phyloP scores from a whole-genome alignment of 1,284 basidiomycete species.

The Ceratobasidium sp. region DNA sequence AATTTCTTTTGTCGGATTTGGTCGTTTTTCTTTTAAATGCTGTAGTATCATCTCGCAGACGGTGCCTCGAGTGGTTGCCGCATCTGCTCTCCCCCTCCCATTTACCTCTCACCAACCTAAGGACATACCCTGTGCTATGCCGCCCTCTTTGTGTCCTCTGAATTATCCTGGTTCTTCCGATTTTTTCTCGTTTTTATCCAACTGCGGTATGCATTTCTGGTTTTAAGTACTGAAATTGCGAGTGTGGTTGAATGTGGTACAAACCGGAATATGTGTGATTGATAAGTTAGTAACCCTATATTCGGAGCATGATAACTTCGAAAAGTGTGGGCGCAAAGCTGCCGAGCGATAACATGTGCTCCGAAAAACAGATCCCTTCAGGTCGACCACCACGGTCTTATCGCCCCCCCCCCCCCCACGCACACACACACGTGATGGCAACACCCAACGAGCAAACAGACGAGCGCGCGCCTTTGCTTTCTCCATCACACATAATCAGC shows the following conservation, averaged over 20 bases:
- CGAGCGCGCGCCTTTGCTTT: constrained; percentile 31
- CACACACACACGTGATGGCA: background rate
- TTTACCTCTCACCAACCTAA: constrained; percentile 11
- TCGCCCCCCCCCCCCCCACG: too few species aligned
- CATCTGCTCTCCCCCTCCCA: background rate
- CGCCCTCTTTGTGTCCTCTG: constrained; percentile 8
- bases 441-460: background rate
- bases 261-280: constrained; percentile 23
- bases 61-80: constrained; percentile 11
- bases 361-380: background rate
- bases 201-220: constrained; percentile 36
- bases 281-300: background rate
- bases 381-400: constrained; percentile 21
- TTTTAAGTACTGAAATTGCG: constrained; percentile 37
- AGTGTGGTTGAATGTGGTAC: constrained; percentile 2
- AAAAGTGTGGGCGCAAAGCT: background rate
- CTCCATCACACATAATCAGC: constrained; percentile 5
- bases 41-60: constrained; percentile 39
- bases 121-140: constrained; percentile 28
- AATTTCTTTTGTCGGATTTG: constrained; percentile 18
- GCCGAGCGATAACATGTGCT: background rate
- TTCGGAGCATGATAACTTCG: background rate
- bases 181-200: constrained; percentile 11
- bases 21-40: constrained; percentile 9
- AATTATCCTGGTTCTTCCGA: constrained; percentile 24